Conservation (phyloP, 208 protist genomes). For the Trypanosomatidae sp. region DNA sequence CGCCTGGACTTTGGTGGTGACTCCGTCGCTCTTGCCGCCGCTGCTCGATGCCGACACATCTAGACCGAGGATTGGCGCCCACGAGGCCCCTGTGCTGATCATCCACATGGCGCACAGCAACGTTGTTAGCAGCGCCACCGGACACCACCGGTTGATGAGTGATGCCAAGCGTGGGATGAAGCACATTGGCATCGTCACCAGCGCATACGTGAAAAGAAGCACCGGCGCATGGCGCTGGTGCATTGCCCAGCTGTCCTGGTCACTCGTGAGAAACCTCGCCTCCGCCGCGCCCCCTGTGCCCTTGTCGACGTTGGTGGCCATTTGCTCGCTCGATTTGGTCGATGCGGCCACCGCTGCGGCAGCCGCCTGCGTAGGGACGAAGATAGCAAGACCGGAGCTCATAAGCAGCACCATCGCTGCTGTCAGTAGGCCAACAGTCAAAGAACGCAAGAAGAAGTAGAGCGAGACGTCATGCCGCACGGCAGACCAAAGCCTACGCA, state of each 20-base stretch:
- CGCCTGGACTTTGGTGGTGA: not conserved
- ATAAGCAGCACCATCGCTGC: constrained; percentile 23
- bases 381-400: constrained; percentile 19
- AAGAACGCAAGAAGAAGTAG: constrained; percentile 26
- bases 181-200: constrained; percentile 26
- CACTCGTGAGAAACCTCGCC: constrained; percentile 1
- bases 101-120: constrained; percentile 26
- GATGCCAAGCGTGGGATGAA: constrained; percentile 27
- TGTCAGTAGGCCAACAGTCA: constrained; percentile 29
- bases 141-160: constrained; percentile 25
- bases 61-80: constrained; percentile 15
- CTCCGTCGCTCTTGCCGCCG: constrained; percentile 1
- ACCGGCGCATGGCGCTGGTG: constrained; percentile 24
- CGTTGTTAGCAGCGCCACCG: constrained; percentile 24
- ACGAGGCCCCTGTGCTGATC: constrained; percentile 25
- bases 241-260: constrained; percentile 15
- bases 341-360: constrained; percentile 10
- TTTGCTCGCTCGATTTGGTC: constrained; percentile 11
- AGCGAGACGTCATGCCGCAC: constrained; percentile 29
- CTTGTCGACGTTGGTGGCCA: constrained; percentile 13
- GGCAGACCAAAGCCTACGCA: constrained; percentile 17
- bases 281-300: constrained; percentile 2
- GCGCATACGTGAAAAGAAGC: constrained; percentile 22
- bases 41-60: not conserved
- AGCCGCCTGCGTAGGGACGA: constrained; percentile 27